Conservation (phyloP, 1,284 basidiomycete genomes). For the Exobasidium rhododendri region DNA sequence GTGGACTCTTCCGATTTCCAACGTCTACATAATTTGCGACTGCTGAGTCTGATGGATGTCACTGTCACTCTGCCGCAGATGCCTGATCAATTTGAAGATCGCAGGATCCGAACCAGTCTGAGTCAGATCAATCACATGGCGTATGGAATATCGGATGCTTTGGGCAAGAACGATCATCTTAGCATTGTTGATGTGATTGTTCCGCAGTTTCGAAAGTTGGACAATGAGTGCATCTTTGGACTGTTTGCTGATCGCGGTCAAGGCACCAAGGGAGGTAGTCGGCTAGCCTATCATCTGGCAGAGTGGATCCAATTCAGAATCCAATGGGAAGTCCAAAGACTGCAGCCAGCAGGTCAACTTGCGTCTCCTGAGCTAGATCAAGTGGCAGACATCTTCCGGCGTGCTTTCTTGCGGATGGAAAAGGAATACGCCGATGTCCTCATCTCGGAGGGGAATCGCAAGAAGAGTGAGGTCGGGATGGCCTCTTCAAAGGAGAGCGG, state of each 20-base stretch:
- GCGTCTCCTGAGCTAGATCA: slow-evolving; percentile 19
- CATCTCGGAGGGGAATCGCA: slow-evolving; percentile 40
- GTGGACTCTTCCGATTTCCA: slow-evolving; percentile 75
- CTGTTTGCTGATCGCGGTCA: slow-evolving; percentile 74
- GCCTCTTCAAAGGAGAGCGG: neutral
- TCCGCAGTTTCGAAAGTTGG: slow-evolving; percentile 74
- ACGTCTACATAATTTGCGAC: slow-evolving; percentile 73
- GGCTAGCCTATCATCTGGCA: slow-evolving; percentile 59
- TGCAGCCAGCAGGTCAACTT: neutral
- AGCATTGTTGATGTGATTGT: slow-evolving; percentile 90
- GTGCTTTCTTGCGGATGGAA: slow-evolving; percentile 48
- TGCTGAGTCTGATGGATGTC: slow-evolving; percentile 96
- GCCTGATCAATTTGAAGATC: slow-evolving; percentile 82
- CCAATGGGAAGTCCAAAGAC: slow-evolving; percentile 32
- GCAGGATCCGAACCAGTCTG: slow-evolving; percentile 85
- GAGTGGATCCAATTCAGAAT: slow-evolving; percentile 41
- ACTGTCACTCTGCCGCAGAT: slow-evolving; percentile 68
- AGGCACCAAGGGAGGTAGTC: slow-evolving; percentile 57
- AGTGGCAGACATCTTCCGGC: slow-evolving; percentile 42
- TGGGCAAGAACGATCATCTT: slow-evolving; percentile 64
- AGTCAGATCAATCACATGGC: slow-evolving; percentile 89
- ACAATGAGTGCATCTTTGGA: slow-evolving; percentile 86
- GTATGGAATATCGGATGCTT: slow-evolving; percentile 94
- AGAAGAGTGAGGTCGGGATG: slow-evolving; percentile 28
- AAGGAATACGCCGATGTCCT: slow-evolving; percentile 49